These are phyloP conservation scores for Datisca glomerata DNA, from an alignment of 306 rosid species.

Conservation along the genomic window DNA sequence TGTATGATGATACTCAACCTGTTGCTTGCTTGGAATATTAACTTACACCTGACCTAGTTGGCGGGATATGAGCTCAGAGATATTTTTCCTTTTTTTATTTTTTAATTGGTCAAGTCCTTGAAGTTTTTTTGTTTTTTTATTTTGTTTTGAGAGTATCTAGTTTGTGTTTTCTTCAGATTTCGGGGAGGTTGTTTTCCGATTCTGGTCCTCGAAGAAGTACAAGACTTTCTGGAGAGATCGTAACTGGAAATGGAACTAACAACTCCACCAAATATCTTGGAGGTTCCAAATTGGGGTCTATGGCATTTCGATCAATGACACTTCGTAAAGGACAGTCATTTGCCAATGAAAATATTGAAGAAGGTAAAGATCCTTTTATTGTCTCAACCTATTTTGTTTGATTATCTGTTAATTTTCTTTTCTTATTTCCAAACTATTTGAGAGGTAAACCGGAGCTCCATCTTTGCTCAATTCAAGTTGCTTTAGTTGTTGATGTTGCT, in stretches of 20 bases:
- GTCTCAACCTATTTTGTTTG: too few relatives aligned
- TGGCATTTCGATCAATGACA: constrained; percentile 61
- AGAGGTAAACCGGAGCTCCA: too few relatives aligned
- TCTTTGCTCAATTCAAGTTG: too few relatives aligned
- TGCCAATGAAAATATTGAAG: constrained; percentile 79
- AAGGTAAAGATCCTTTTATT: constrained; percentile 37
- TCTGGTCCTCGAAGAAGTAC: constrained; percentile 89
- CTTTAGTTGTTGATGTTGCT: too few relatives aligned
- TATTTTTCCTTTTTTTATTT: too few relatives aligned
- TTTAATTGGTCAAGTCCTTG: too few relatives aligned
- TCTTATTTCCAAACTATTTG: too few relatives aligned
- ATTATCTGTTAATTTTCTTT: too few relatives aligned
- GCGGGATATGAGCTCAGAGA: too few relatives aligned
- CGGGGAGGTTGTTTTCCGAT: constrained; percentile 89
- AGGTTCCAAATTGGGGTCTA: constrained; percentile 60
- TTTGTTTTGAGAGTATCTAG: neutral
- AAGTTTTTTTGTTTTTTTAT: neutral
- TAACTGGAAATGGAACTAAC: constrained; percentile 61
- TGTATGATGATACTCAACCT: too few relatives aligned
- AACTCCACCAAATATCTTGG: constrained; percentile 79
- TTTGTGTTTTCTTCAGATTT: constrained; percentile 35
- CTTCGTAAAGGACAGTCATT: constrained; percentile 72
- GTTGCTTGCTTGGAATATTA: too few relatives aligned
- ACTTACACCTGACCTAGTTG: too few relatives aligned
- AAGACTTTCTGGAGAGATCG: constrained; percentile 65